A percentile compares a stretch with the other conserved stretches of the same genome.
phyloP scores from a whole-genome alignment of 2,329 filamentous ascomycete species.

The Chrysoporthe cubensis region DNA sequence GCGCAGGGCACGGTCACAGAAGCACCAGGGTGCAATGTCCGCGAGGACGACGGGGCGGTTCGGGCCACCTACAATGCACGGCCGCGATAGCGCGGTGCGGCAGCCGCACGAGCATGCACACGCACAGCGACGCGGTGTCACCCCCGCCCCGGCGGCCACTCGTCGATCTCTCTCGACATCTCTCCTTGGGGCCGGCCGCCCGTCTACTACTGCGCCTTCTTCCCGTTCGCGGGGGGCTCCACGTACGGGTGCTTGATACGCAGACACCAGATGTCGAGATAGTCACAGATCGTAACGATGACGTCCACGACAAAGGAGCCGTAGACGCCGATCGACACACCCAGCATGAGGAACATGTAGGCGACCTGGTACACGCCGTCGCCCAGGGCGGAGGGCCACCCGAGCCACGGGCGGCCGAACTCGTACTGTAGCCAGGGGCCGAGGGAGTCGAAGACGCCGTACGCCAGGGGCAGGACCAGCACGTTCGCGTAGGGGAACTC shows the following conservation, averaged over 20 bases:
- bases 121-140: background rate
- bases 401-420: constrained; percentile 63
- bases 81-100: background rate
- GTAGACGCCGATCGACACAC: constrained; percentile 86
- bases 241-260: constrained; percentile 86
- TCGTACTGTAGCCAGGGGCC: constrained; percentile 67
- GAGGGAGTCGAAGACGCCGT: constrained; percentile 78
- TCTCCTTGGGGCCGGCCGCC: background rate
- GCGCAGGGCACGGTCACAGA: background rate
- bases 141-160: background rate
- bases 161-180: background rate
- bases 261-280: constrained; percentile 96
- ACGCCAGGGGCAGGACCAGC: constrained; percentile 74
- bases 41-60: background rate
- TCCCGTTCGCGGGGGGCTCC: constrained; percentile 40
- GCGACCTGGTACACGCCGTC: constrained; percentile 84
- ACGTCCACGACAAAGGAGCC: constrained; percentile 97
- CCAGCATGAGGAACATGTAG: constrained; percentile 87
- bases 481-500: constrained; percentile 92
- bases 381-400: constrained; percentile 78
- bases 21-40: background rate
- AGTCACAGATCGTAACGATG: constrained; percentile 97
- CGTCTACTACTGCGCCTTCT: constrained; percentile 24
- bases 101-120: background rate
- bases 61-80: background rate